Conservation (phyloP, 2,329 filamentous ascomycete genomes). For the Furcasterigmium sp. region DNA sequence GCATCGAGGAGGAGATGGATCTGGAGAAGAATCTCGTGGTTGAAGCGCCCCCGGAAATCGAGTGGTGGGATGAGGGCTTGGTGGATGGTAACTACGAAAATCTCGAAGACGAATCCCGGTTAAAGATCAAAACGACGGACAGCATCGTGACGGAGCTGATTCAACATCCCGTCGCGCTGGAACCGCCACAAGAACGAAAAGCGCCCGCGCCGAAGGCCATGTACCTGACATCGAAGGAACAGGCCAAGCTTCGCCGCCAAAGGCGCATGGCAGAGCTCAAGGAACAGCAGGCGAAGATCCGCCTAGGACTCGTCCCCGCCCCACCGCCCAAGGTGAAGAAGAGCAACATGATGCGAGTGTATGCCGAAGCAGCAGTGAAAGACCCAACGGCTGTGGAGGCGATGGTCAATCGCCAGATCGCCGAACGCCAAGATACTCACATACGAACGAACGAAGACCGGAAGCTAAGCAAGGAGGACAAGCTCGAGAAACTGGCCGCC, state of each 20-base stretch:
- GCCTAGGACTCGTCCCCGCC: constrained; percentile 81
- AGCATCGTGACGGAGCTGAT: constrained; percentile 86
- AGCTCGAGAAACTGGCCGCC: constrained; percentile 71
- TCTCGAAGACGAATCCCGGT: constrained; percentile 56
- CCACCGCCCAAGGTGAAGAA: constrained; percentile 96
- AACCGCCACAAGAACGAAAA: constrained; percentile 86
- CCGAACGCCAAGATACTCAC: constrained; percentile 76
- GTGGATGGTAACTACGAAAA: constrained; percentile 71
- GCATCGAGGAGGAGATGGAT: constrained; percentile 85
- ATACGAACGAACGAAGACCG: constrained; percentile 74
- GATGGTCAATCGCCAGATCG: constrained; percentile 87
- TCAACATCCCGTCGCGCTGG: constrained; percentile 86
- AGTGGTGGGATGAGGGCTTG: constrained; percentile 97
- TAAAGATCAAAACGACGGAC: constrained; percentile 74
- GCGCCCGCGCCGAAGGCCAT: constrained; percentile 77
- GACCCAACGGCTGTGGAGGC: constrained; percentile 97
- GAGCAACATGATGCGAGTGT: constrained; percentile 92
- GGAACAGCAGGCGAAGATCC: constrained; percentile 93
- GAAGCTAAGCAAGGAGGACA: constrained; percentile 83
- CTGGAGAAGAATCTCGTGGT: constrained; percentile 87
- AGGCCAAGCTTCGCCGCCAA: constrained; percentile 84
- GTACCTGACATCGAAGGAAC: constrained; percentile 86
- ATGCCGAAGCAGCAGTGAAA: constrained; percentile 60
- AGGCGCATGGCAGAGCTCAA: constrained; percentile 89
- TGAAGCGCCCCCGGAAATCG: constrained; percentile 76